Percentiles rank a stretch among this genome's conserved stretches.
These are phyloP conservation scores for Zygoascus tannicola DNA, from an alignment of 805 yeast genomes.

Conservation along the genomic window DNA sequence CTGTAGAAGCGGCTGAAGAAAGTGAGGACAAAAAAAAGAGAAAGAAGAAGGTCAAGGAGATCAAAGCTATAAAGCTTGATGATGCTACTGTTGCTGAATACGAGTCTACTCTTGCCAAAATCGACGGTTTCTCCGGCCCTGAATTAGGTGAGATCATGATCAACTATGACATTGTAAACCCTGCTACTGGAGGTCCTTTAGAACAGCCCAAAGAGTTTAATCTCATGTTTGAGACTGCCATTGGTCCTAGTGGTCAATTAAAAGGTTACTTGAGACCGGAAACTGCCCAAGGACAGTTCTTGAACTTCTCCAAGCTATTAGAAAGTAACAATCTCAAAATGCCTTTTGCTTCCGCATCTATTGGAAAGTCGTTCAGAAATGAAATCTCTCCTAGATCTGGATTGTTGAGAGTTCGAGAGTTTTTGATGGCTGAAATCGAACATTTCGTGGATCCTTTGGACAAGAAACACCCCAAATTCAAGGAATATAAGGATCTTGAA, in stretches of 20 bases:
- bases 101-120: constrained; percentile 74
- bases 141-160: constrained; percentile 83
- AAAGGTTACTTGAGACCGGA: constrained; percentile 97
- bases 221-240: constrained; percentile 98
- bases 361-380: constrained; percentile 97
- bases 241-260: constrained; percentile 95
- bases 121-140: constrained; percentile 91
- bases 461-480: constrained; percentile 74
- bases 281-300: constrained; percentile 98
- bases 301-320: constrained; percentile 85
- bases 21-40: constrained; percentile 83
- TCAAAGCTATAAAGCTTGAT: constrained; percentile 76
- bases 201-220: constrained; percentile 93
- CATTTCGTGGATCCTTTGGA: constrained; percentile 92
- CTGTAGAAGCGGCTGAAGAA: constrained; percentile 51
- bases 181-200: constrained; percentile 75
- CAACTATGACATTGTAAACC: constrained; percentile 80
- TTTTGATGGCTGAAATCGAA: constrained; percentile 98
- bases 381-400: constrained; percentile 99
- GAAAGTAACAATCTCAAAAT: constrained; percentile 92
- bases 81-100: constrained; percentile 73
- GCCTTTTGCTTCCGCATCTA: constrained; percentile 99
- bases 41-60: constrained; percentile 93
- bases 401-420: constrained; percentile 93
- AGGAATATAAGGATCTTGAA: constrained; percentile 61